These are phyloP conservation scores for Immersiporthe knoxdaviesiana DNA, from an alignment of 2,329 filamentous ascomycete species.

Conservation along the genomic window DNA sequence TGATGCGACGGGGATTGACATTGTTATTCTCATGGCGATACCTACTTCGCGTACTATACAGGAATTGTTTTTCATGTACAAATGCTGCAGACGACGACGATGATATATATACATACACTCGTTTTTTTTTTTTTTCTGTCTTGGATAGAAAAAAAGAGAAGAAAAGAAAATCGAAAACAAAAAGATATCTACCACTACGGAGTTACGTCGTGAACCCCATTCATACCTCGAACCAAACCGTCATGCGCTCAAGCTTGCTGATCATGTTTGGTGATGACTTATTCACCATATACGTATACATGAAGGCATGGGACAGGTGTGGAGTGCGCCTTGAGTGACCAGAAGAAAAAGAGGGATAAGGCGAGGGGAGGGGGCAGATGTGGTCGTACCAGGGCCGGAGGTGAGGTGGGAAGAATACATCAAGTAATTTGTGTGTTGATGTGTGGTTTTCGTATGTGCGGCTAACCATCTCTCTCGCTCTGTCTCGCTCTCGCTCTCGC, in stretches of 20 bases:
- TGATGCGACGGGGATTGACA: slow-evolving; percentile 6
- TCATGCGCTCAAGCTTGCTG: neutral
- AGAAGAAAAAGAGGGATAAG: too few species aligned
- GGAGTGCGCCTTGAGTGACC: too few species aligned
- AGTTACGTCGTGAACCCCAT: neutral
- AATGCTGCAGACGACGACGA: neutral
- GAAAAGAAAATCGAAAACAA: neutral
- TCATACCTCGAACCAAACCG: neutral
- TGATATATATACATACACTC: too few species aligned
- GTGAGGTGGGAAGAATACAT: neutral
- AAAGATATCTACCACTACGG: neutral
- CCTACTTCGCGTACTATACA: slow-evolving; percentile 10
- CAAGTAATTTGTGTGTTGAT: neutral
- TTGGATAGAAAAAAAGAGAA: neutral
- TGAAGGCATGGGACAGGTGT: too few species aligned
- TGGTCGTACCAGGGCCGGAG: neutral
- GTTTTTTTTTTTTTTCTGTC: neutral
- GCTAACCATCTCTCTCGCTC: too few species aligned
- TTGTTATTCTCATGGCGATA: slow-evolving; percentile 7
- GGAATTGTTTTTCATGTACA: neutral
- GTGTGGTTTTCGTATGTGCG: neutral
- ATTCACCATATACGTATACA: too few species aligned
- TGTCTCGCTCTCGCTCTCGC: too few species aligned
- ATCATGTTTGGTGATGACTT: too few species aligned
- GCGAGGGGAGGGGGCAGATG: too few species aligned